Evolutionary conservation across 2,329 filamentous ascomycete genomes (phyloP), one percentile per base, ranked within the genome.

Genomic region (Ceratocystiopsis sp.): DNA sequence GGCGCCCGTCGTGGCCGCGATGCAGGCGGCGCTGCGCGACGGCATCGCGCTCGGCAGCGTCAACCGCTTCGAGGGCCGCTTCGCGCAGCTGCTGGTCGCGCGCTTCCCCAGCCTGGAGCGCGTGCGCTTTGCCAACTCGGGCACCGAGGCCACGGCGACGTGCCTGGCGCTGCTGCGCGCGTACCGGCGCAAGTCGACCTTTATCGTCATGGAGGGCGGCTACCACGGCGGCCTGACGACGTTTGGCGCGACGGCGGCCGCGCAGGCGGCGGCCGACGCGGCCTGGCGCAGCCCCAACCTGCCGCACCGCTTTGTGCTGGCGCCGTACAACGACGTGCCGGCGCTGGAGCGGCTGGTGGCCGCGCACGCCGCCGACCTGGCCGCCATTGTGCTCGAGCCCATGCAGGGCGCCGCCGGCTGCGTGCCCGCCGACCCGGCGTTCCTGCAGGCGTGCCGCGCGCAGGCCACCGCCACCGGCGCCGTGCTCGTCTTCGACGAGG

Each of bases 401-500:
- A 73, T 83, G 65, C 73, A 79, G 49, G 75, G 74, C 1, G 64
- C 68, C 4, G 75, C 68, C 1, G 76, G 77, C 0, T 71, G 67
- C 46, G 64, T 74, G 7, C 59, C 63, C 0, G 75, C 61, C 1
- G 61, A 59, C 0, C 38, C 36, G 2, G 63, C 64, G 14, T 81
- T 80, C 49, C 55, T 79, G n/a, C 47, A 55, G 11, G 60, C 61
- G 21, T 21, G 21, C 21, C 21, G 21, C 4, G 55, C 78, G 57
- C 67, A 69, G 29, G 55, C 61, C 0, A 57, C 63, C 13, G 67
- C 73, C 1, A 4, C 35, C 5, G 32, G 32, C 5, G 32, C 32
- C 32, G 32, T 33, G 11, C 13, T 84, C 47, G 73, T 84, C 37
- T 60, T 79, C n/a, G 79, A 84, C 55, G 79, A 84, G 57, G 78